Base-by-base conservation (phyloP, 495 filamentous ascomycete species). In the Penicillium verhagenii region DNA sequence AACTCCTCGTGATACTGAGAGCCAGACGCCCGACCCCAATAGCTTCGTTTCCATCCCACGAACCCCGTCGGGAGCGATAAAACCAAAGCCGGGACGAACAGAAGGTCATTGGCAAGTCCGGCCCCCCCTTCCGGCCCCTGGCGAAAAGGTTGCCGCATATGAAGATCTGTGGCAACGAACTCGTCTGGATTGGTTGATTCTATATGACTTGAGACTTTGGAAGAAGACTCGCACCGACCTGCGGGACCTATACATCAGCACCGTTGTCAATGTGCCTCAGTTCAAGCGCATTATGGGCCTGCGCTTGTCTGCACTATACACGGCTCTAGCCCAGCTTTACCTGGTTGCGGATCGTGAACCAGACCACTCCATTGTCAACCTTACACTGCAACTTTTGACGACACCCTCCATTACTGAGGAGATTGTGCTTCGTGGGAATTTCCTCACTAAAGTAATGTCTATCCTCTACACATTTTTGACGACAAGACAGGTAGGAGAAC, bases 391-490 rank as follows among this genome's bases (percentile, higher is more conserved):
- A 64, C 96, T 97, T 83, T 77, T 99, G 42, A 97, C 94, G 0
- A 96, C 94, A 0, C 91, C 94, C 3, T 94, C 92, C 2, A 97
- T 97, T 61, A 97, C 92, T 0, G 87, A 89, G 52, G 94, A 99
- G 70, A 88, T 96, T 39, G 89, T 97, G 2, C 85, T 92, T 54
- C 84, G 92, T 33, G 94, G 92, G n/a, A 97, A 99, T 70, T 96
- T 97, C 68, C 76, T 97, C 20, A 96, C 92, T 3, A 96, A 89
- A 57, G 82, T 97, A 16, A 91, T 96, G 82, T 88, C 94, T 14
- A 97, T 97, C 52, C 77, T 99, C 0, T 99, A 97, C 69, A 97
- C 95, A 0, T 99, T 97, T 77, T 72, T 97, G 9, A 97, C 94
- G 1, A 96, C 92, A 7, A 81, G 94, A 20, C 92, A 97, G 74